Evolutionary conservation across 2,329 filamentous ascomycete species (phyloP).

Genomic region (Colletotrichum chrysophilum): DNA sequence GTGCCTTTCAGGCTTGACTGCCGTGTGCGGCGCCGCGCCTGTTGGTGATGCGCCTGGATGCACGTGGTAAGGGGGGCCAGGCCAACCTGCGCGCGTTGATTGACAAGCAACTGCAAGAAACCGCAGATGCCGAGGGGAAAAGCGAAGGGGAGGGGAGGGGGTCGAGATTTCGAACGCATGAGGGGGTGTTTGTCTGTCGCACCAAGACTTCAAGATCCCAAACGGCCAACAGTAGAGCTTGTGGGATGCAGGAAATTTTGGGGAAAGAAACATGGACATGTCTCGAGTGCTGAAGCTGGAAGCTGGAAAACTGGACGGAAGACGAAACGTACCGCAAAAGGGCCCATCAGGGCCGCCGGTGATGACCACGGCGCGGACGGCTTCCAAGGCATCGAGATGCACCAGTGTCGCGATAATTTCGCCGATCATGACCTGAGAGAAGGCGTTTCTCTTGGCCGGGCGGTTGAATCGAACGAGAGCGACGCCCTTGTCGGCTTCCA

Average conservation of each 20-base stretch:
- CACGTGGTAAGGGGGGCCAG: background rate
- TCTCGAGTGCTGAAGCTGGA: background rate
- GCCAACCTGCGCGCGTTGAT: background rate
- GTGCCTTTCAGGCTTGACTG: background rate
- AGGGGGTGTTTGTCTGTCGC: background rate
- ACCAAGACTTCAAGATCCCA: background rate
- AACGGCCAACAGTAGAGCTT: background rate
- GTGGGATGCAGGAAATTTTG: background rate
- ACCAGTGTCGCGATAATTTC: slow-evolving; percentile 39
- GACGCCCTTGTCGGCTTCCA: slow-evolving; percentile 14
- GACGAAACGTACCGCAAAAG: slow-evolving; percentile 39
- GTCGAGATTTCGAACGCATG: background rate
- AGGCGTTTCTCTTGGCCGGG: slow-evolving; percentile 63
- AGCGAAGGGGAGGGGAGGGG: background rate
- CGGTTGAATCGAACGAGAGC: slow-evolving; percentile 38
- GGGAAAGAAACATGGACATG: background rate
- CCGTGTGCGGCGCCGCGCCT: background rate
- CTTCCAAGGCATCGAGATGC: slow-evolving; percentile 16
- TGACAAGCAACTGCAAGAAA: background rate
- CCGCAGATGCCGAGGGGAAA: background rate
- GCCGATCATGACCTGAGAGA: slow-evolving; percentile 55
- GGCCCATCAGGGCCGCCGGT: slow-evolving; percentile 35
- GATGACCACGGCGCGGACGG: slow-evolving; percentile 41
- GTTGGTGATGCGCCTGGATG: background rate
- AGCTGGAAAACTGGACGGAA: background rate